These are phyloP conservation scores for Corymbia citriodora DNA, from an alignment of 441 rosid genomes.

Conservation along the genomic window DNA sequence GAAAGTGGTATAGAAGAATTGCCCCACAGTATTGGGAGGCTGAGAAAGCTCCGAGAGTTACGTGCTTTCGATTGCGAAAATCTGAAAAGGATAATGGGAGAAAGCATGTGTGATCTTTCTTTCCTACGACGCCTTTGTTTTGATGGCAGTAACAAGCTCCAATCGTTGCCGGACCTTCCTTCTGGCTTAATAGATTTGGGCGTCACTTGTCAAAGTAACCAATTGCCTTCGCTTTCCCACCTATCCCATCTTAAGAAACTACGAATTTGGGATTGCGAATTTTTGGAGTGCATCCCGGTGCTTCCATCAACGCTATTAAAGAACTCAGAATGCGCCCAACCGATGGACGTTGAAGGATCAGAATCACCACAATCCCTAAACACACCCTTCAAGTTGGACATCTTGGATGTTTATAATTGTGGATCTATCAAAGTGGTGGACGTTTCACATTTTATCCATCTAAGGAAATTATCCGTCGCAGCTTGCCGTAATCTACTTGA, in stretches of 20 bases:
- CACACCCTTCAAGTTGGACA: not conserved
- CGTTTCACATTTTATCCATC: not conserved
- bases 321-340: not conserved
- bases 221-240: too few species aligned
- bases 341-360: fast-evolving
- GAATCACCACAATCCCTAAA: not conserved
- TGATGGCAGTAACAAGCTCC: fast-evolving
- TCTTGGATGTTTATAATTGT: fast-evolving
- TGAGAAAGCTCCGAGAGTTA: not conserved
- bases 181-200: not conserved
- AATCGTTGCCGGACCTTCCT: not conserved
- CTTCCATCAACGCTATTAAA: not conserved
- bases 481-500: fast-evolving
- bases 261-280: not conserved
- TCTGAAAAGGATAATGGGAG: not conserved
- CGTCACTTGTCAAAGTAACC: not conserved
- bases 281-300: not conserved
- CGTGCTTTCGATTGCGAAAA: fast-evolving
- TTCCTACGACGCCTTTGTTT: fast-evolving
- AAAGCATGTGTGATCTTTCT: not conserved
- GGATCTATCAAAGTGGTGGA: not conserved
- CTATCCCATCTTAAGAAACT: too few species aligned
- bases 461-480: fast-evolving
- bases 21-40: not conserved
- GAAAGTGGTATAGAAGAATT: fast-evolving